A percentile compares a stretch with the other conserved stretches of the same genome.
Evolutionary conservation across 352 stramenopile species (phyloP).

Genomic region (Globisporangium nodosum): DNA sequence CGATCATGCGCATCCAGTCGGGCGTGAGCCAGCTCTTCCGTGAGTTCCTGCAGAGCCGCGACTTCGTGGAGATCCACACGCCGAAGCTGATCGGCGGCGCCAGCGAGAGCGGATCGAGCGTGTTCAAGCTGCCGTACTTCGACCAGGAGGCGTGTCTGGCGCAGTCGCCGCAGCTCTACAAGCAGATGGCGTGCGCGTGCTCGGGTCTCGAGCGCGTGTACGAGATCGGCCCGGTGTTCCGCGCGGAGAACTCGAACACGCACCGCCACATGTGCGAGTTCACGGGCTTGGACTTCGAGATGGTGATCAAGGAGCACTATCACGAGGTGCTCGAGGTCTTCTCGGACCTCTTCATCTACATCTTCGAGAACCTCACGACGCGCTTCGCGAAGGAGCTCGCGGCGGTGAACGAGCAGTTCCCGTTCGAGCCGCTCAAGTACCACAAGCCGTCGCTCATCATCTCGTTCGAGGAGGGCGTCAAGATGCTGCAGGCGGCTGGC

Average conservation of each 20-base stretch:
- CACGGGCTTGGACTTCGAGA: constrained; percentile 99
- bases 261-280: constrained; percentile 99
- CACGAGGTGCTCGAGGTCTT: constrained; percentile 97
- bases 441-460: constrained; percentile 91
- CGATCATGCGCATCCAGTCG: constrained; percentile 97
- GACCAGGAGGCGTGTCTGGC: constrained; percentile 95
- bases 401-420: constrained; percentile 95
- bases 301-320: constrained; percentile 99
- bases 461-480: constrained; percentile 92
- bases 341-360: constrained; percentile 98
- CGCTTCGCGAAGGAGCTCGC: constrained; percentile 93
- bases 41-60: constrained; percentile 92
- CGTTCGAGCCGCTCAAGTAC: constrained; percentile 97
- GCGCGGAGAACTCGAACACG: constrained; percentile 99
- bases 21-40: constrained; percentile 96
- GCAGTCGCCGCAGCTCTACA: constrained; percentile 98
- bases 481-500: constrained; percentile 87
- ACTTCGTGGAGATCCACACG: constrained; percentile 99
- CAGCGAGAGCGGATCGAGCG: constrained; percentile 96
- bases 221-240: constrained; percentile 98
- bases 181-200: constrained; percentile 98
- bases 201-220: constrained; percentile 98
- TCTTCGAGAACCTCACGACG: constrained; percentile 97
- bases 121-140: constrained; percentile 99
- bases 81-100: constrained; percentile 97